Evolutionary conservation across 1,284 basidiomycete genomes (phyloP), one percentile per base, ranked within the genome.

Genomic region (Omphalotus olearius): DNA sequence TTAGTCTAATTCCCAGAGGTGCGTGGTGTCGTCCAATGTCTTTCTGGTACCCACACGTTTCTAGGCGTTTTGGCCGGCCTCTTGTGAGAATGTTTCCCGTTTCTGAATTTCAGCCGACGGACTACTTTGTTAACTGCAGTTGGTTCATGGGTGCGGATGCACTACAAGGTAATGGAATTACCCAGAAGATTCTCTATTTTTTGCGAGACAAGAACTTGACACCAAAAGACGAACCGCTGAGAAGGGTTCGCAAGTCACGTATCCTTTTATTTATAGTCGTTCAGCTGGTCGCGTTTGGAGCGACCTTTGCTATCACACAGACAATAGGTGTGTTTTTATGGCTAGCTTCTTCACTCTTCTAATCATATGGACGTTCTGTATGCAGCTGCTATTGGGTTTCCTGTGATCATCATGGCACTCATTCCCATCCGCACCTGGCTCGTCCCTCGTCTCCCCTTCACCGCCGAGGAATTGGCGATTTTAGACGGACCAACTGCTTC

Each of bases 91-190:
- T 14, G 5, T 13, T 11, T 16, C 17, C 16, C 18, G 4, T 13
- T 40, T 35, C n/a, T 6, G 17, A 45, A 42, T 48, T 36, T 51
- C 55, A 49, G 40, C 50, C 45, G 6, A 37, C 45, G 55, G 61
- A 17, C 58, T 58, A 16, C 63, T 54, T 58, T 61, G 14, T 48
- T 13, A 14, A 18, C 9, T 17, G 6, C 49, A 88, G 88, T 70
- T 93, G 91, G 91, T 93, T 84, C 64, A 93, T 94, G 91, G 91
- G 91, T n/a, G 76, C 76, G 4, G 86, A 90, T 57, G 91, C 91
- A 0, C 78, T 98, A 20, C 79, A 82, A 39, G 79, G 78, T 2
- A 97, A 95, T 55, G 90, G 89, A 2, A 92, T 98, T 53, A 93
- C 92, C 0, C 73, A 76, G 55, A 93, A 92, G 62, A 74, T 96